A percentile compares a stretch with the other conserved stretches of the same genome.
phyloP scores from a whole-genome alignment of 169 alveolate genomes.

The Cyclospora cayetanensis region DNA sequence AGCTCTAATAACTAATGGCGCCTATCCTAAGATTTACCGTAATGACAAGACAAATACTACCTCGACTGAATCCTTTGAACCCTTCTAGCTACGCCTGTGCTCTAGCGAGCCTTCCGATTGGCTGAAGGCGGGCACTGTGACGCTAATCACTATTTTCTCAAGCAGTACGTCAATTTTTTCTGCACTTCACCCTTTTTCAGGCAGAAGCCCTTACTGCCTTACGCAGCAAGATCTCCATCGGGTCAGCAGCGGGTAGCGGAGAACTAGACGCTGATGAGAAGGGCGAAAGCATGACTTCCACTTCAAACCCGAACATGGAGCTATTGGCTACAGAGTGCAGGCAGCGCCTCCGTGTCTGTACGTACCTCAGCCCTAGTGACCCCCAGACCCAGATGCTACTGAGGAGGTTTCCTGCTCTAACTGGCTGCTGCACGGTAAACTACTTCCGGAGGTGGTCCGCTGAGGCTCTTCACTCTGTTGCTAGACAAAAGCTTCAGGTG shows the following conservation, averaged over 20 bases:
- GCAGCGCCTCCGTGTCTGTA: conserved; percentile 50
- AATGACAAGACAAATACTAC: too few species aligned
- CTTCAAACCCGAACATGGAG: neutral
- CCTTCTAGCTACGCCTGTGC: too few species aligned
- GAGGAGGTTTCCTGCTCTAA: conserved; percentile 96
- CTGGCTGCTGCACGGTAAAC: conserved; percentile 95
- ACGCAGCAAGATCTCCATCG: neutral
- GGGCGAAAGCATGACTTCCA: neutral
- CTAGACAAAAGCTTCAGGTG: conserved; percentile 36
- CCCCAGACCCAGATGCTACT: conserved; percentile 48
- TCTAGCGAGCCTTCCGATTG: too few species aligned
- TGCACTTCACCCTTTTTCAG: neutral
- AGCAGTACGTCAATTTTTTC: neutral
- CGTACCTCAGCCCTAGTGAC: conserved; percentile 41
- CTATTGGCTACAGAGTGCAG: conserved; percentile 58
- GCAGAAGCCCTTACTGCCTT: conserved; percentile 47
- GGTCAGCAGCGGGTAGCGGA: neutral
- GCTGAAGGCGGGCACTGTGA: too few species aligned
- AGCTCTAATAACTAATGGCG: too few species aligned
- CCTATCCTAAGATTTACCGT: too few species aligned
- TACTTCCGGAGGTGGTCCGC: conserved; percentile 94
- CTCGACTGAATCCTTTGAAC: too few species aligned
- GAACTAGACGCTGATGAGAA: neutral
- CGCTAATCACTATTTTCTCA: too few species aligned
- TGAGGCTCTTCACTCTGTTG: conserved; percentile 84